Evolutionary conservation across 2,329 filamentous ascomycete species (phyloP), one percentile per base, ranked within the genome.

Genomic region (Fusarium incarnatum): DNA sequence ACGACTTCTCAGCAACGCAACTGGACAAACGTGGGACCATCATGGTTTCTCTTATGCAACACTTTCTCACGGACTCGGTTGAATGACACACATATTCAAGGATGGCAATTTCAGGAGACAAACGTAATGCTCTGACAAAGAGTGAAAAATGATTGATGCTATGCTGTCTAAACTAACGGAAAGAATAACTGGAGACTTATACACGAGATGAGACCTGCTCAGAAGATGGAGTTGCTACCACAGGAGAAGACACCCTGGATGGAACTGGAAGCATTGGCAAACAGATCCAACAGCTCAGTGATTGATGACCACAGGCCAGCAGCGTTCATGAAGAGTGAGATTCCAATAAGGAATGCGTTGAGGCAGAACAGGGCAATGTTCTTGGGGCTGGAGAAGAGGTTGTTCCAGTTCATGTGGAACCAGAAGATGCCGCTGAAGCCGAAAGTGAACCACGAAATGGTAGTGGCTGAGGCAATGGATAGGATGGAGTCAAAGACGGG

Each of bases 401-500:
- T 62, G 49, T 76, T 68, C 78, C 77, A 78, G 75, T 80, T 79
- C 61, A 79, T 74, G 70, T 78, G 76, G 71, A 80, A 76, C 79
- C 78, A 80, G 62, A 79, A 78, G 45, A 80, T 68, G 63, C 70
- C 77, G 53, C 74, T 76, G 72, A 80, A 74, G 55, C 79, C 78
- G 70, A 80, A 80, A 28, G 79, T 79, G 67, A 79, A 79, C 79
- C 79, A 80, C 1, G 78, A 77, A 52, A 80, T 77, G 63, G 78
- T 77, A 28, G 77, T 79, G 16, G 79, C 79, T 7, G 77, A 79
- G 25, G 79, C 76, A 44, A 81, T 79, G 30, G 77, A 75, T 41
- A 81, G 60, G 70, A 81, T 80, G 12, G 78, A 80, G 71, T 80
- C 77, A 63, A 81, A 81, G 45, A 80, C 73, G 55, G 79, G 79